Conservation (phyloP, 768 basidiomycete species). For the Mycena leptocephala region DNA sequence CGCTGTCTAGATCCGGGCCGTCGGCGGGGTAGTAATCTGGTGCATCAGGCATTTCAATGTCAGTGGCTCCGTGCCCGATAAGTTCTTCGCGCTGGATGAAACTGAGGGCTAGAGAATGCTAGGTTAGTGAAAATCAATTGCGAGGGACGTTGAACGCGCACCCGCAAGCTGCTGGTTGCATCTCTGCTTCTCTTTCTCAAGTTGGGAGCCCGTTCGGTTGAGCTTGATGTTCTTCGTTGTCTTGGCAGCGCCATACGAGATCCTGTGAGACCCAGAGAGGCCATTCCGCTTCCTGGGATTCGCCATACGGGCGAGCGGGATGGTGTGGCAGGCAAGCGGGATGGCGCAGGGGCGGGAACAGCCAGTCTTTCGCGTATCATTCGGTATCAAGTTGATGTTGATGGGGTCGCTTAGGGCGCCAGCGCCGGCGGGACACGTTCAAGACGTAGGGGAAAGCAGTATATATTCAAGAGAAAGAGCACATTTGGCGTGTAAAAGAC, state of each 20-base stretch:
- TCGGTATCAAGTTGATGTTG: no score
- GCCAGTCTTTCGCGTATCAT: no score
- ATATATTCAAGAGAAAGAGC: no score
- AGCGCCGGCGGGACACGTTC: no score
- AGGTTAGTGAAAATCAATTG: no score
- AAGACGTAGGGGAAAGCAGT: no score
- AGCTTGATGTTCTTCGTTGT: not conserved
- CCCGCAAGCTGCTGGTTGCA: not conserved
- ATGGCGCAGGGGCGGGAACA: no score
- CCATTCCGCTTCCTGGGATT: not conserved
- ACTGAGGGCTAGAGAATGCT: not conserved
- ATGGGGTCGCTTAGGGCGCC: no score
- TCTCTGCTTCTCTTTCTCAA: not conserved
- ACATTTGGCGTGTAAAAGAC: no score
- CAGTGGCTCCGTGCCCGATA: not conserved
- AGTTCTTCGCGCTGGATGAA: conserved; percentile 1
- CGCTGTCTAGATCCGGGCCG: not conserved
- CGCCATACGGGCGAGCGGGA: no score
- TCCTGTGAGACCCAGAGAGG: not conserved
- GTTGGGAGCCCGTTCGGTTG: not conserved
- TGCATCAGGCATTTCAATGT: conserved; percentile 18
- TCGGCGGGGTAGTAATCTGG: not conserved
- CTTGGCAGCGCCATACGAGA: not conserved
- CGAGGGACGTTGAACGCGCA: no score
- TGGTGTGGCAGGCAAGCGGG: no score